Evolutionary conservation across 257 asterid genomes (phyloP), one percentile per base, ranked within the genome.

Genomic region (Plantago elongata): DNA sequence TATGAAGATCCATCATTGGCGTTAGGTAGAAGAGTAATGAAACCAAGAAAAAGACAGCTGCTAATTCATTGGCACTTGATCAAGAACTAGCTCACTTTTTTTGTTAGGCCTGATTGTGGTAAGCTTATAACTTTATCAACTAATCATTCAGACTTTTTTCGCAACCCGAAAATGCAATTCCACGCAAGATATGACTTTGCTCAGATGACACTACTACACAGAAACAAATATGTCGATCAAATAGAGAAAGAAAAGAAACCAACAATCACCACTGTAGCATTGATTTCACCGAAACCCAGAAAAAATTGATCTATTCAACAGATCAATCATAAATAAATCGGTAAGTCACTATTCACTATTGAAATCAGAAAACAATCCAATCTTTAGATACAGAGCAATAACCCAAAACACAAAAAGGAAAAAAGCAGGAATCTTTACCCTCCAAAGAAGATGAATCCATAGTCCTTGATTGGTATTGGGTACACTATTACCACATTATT

Each of bases 391-490:
- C 74, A 71, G 61, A 64, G 55, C 65, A 12, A 30, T 15, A n/a
- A 42, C 48, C 34, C 56, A 38, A 46, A 37, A 30, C 22, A 67
- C 48, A 40, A 57, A 62, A 18, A 45, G 49, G 9, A 45, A 52
- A 58, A 63, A 62, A 62, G 63, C 9, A 15, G 22, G 68, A 9
- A 59, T 57, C 29, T 72, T 81, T 60, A 81, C 87, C 87, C 66
- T 75, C 80, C 45, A 76, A 70, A 30, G 78, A 78, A 67, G 78
- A 69, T 57, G 60, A 15, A 40, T 73, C 84, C 87, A 81, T 81
- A 58, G 47, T 27, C 54, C 54, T 44, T 30, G 51, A 51, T 37
- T 57, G 22, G 13, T 51, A 30, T 57, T 45, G 30, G 57, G 69
- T 40, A 45, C 29, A 17, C 54, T 13, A 34, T 43, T 11, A 9